Evolutionary conservation across 306 rosid species (phyloP), one percentile per base, ranked within the genome.

Genomic region (Neltuma alba): DNA sequence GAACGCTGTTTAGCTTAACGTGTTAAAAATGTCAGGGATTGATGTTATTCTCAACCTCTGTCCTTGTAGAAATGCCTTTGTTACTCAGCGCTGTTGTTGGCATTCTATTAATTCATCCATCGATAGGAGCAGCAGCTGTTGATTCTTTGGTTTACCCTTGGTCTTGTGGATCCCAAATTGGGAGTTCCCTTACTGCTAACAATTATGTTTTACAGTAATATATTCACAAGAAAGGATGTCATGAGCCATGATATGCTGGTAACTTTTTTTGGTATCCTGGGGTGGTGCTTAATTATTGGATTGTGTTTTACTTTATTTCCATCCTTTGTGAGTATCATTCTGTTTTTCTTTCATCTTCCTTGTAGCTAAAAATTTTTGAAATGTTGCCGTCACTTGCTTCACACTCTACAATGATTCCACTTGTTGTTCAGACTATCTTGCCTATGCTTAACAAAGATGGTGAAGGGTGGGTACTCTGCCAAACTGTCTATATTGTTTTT

Each of bases 301-400:
- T 74, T 57, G 67, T 55, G 78, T 48, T 76, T 65, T 28, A 70
- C 63, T 80, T 71, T 63, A 36, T 71, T 75, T 60, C 72, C 61
- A 68, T 58, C 57, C 18, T 77, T 61, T 82, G 60, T 48, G 58
- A 73, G 50, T 58, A 23, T 50, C 52, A 13, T 78, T 33, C 69
- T 31, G 38, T 30, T 76, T 71, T 77, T 75, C 48, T 63, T 65
- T 80, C 74, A 81, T 74, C 74, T 86, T 42, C 52, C 9, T 74
- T 90, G 86, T 92, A 95, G 99, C 88, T 92, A 72, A 91, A 87
- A 83, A 61, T 90, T 76, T 85, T 95, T 77, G 93, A 88, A 83
- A 75, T 90, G 88, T 91, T 95, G 79, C 99, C 98, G 28, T 83
- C 92, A 79, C 91, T 93, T 85, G 98, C 95, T 79, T 91, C 99